Evolutionary conservation across 495 filamentous ascomycete species (phyloP).

Genomic region (Pseudomonodictys pantanalensis): DNA sequence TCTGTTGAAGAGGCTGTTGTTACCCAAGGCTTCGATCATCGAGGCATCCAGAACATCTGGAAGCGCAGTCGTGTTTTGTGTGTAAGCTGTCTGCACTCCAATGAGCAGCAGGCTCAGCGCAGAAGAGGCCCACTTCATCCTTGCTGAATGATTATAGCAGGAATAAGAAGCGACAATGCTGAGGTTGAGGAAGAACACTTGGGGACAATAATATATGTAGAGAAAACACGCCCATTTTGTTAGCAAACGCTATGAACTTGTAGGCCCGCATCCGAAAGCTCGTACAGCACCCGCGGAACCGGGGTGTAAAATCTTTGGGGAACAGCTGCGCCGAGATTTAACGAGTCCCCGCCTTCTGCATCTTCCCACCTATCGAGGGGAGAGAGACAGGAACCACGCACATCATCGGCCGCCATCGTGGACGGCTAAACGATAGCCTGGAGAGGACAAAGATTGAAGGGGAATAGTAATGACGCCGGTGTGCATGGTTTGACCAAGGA

Average conservation of each 20-base stretch:
- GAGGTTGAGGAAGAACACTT: too few relatives aligned
- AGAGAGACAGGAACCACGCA: conserved; percentile 2
- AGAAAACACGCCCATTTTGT: too few relatives aligned
- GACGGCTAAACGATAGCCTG: conserved; percentile 2
- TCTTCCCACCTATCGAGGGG: neutral
- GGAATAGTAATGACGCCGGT: conserved; percentile 14
- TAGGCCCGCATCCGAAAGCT: too few relatives aligned
- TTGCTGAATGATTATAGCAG: neutral
- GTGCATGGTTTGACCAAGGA: neutral
- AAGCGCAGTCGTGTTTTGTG: conserved; percentile 7
- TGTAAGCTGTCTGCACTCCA: neutral
- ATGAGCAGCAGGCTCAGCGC: conserved; percentile 18
- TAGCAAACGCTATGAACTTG: too few relatives aligned
- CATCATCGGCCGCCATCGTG: neutral
- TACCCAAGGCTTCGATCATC: conserved; percentile 36
- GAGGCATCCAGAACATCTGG: conserved; percentile 13
- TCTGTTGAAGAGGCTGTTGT: conserved; percentile 43
- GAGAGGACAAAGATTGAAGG: neutral
- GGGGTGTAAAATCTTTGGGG: too few relatives aligned
- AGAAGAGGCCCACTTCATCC: conserved; percentile 4
- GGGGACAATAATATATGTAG: too few relatives aligned
- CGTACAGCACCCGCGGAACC: too few relatives aligned
- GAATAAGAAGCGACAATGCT: too few relatives aligned
- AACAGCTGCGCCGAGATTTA: too few relatives aligned
- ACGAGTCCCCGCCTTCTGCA: neutral